Evolutionary conservation across 1,139 yeast species (phyloP), one percentile per base, ranked within the genome.

Genomic region (Waltiozyma sp.): DNA sequence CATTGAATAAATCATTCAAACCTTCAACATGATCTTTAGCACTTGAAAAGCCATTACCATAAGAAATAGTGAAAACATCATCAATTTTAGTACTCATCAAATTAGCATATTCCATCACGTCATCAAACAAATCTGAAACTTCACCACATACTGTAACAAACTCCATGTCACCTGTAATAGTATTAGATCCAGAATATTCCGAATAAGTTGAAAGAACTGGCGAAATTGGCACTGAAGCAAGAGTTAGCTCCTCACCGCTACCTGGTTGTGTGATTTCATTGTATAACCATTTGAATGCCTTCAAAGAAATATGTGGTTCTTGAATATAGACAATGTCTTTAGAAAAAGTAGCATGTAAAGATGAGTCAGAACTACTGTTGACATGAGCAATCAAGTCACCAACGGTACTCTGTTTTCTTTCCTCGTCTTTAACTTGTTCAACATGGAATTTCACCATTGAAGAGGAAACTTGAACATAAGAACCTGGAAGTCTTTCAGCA

Each of bases 351-450:
- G 96, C 96, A 60, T 87, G 95, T 7, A 26, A 14, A 9, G 88
- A 47, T 23, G 45, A 43, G 40, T 45, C 46, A 14, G 48, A 45
- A 23, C 43, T 73, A 57, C 78, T 86, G 61, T 89, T 88, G 45
- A 89, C 77, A 58, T 88, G 91, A 36, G 88, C 81, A 43, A 88
- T 80, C 46, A 85, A 73, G 54, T 88, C 96, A 39, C 96, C 96
- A 65, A 87, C 75, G 15, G 81, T 72, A 42, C 78, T 72, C 37
- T 73, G 64, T 40, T 80, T 77, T 51, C 93, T 48, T 23, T 51
- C 50, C n/a, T 42, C 38, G 37, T 82, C 88, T 14, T 80, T 76
- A 39, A 51, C 53, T 40, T 69, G 64, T 37, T 85, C 89, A 1
- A 89, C 79, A 51, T 81, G 83, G 57, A 88, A 79, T 45, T 81